Percentiles rank a stretch among this genome's conserved stretches.
Evolutionary conservation across 2,329 filamentous ascomycete species (phyloP).

Genomic region (Zopfia rhizophila): DNA sequence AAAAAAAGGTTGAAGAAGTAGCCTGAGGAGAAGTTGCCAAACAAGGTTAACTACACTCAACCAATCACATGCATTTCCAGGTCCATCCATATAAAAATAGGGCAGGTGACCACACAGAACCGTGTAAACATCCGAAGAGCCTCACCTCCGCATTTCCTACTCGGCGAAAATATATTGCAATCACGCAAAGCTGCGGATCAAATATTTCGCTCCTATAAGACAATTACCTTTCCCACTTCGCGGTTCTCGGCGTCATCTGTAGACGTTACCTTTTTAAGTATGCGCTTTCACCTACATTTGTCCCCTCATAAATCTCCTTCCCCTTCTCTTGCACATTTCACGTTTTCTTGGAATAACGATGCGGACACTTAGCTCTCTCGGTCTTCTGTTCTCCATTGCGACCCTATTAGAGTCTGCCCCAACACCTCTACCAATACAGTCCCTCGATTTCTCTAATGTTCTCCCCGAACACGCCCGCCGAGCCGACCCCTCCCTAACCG

Average conservation of each 20-base stretch:
- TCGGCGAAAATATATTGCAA: slow-evolving; percentile 17
- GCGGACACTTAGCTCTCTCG: too few relatives aligned
- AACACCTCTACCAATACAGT: slow-evolving; percentile 42
- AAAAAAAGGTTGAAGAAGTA: too few relatives aligned
- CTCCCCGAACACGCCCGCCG: slow-evolving; percentile 29
- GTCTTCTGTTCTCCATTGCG: too few relatives aligned
- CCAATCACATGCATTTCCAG: too few relatives aligned
- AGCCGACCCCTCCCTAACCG: slow-evolving; percentile 54
- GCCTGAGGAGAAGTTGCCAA: too few relatives aligned
- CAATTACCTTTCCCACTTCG: neutral
- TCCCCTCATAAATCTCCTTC: slow-evolving; percentile 38
- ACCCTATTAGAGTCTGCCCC: too few relatives aligned
- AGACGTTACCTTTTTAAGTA: slow-evolving; percentile 10
- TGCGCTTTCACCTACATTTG: slow-evolving; percentile 26
- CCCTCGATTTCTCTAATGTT: slow-evolving; percentile 33
- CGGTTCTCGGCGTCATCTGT: neutral
- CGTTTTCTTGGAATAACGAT: too few relatives aligned
- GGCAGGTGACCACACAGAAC: too few relatives aligned
- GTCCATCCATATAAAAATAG: too few relatives aligned
- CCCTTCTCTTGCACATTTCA: too few relatives aligned
- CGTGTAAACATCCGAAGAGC: slow-evolving; percentile 3
- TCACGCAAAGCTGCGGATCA: neutral
- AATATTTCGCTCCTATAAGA: slow-evolving; percentile 23
- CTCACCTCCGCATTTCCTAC: slow-evolving; percentile 15
- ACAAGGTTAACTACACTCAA: too few relatives aligned